Evolutionary conservation across 2,329 filamentous ascomycete species (phyloP).

Genomic region (Calonectria pseudoreteaudii): DNA sequence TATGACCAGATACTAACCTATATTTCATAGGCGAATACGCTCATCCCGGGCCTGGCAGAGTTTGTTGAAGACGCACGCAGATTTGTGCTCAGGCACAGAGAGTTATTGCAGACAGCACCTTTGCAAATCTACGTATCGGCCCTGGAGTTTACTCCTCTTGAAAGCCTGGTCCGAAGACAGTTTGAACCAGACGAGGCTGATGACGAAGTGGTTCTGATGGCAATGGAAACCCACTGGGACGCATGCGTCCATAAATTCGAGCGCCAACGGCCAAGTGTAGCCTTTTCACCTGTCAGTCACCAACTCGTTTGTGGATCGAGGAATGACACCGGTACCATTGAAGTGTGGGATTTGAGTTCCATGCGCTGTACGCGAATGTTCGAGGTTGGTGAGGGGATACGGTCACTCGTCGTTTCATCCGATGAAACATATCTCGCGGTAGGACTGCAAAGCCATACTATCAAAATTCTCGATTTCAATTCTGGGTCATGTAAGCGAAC

Average conservation of each 20-base stretch:
- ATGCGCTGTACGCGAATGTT: background rate
- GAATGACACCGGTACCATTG: background rate
- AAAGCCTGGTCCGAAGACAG: background rate
- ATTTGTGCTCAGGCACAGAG: background rate
- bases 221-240: background rate
- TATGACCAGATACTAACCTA: background rate
- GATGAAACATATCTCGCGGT: no score
- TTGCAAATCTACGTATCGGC: slow-evolving; percentile 21
- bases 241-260: background rate
- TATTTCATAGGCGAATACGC: background rate
- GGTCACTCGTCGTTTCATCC: background rate
- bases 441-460: accelerated
- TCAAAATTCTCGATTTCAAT: background rate
- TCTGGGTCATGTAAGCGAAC: background rate
- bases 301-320: background rate
- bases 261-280: background rate
- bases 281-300: background rate
- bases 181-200: background rate
- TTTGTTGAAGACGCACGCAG: background rate
- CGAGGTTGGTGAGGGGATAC: background rate
- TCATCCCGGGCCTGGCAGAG: background rate
- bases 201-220: background rate
- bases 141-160: slow-evolving; percentile 9
- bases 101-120: background rate
- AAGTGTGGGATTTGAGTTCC: background rate